These are phyloP conservation scores for Dictyostelium discoideum DNA, from an alignment of 78 protist genomes.

Conservation along the genomic window DNA sequence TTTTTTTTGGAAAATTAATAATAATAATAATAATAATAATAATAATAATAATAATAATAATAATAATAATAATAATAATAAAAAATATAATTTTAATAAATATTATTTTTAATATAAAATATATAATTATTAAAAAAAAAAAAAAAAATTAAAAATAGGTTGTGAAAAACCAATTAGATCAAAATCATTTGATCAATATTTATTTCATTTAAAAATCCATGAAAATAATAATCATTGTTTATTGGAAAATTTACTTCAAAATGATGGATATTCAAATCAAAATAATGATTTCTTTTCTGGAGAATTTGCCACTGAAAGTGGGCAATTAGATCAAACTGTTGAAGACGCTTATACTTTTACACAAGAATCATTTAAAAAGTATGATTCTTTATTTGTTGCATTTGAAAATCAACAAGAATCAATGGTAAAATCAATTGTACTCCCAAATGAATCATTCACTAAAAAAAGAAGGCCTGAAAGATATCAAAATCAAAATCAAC, in stretches of 20 bases:
- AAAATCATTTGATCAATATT: slow-evolving; percentile 38
- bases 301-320: not conserved
- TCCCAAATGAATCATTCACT: not conserved
- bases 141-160: not conserved
- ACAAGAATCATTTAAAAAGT: slow-evolving; percentile 20
- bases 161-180: slow-evolving; percentile 57
- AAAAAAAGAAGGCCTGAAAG: slow-evolving; percentile 26
- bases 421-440: not conserved
- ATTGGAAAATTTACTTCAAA: slow-evolving; percentile 13
- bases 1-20: no score
- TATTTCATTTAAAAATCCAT: slow-evolving; percentile 56
- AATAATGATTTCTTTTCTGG: not conserved
- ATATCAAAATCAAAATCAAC: slow-evolving; percentile 3
- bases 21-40: no score
- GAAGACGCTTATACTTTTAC: slow-evolving; percentile 36
- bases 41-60: no score
- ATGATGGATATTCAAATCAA: not conserved
- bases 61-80: no score
- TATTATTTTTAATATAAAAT: no score
- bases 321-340: not conserved
- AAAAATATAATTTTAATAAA: no score
- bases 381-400: slow-evolving; percentile 13
- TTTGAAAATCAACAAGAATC: slow-evolving; percentile 37
- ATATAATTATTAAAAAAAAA: no score
- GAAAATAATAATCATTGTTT: slow-evolving; percentile 17